A percentile compares a stretch with the other conserved stretches of the same genome.
phyloP scores from a whole-genome alignment of 2,329 filamentous ascomycete genomes.

The Pezicula carpinea region DNA sequence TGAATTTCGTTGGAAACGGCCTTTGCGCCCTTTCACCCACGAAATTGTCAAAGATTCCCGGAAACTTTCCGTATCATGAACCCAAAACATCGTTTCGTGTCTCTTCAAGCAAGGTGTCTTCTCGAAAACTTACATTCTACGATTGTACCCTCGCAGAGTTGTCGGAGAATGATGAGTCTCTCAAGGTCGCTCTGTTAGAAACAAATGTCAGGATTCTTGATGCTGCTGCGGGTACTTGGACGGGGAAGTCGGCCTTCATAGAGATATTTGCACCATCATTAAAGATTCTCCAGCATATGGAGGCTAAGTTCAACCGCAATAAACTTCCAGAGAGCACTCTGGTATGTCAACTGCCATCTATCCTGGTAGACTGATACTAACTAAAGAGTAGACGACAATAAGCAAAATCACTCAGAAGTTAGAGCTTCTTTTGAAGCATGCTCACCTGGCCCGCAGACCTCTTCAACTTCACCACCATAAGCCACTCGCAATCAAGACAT shows the following conservation, averaged over 20 bases:
- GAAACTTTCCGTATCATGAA: constrained; percentile 58
- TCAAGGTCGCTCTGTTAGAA: constrained; percentile 56
- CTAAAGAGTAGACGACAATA: constrained; percentile 16
- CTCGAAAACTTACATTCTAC: constrained; percentile 53
- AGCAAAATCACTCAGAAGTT: constrained; percentile 35
- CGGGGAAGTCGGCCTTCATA: constrained; percentile 64
- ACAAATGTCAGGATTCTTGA: constrained; percentile 63
- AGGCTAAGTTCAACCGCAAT: constrained; percentile 43
- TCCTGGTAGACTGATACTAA: constrained; percentile 10
- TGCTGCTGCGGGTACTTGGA: constrained; percentile 68
- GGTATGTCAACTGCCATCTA: constrained; percentile 14
- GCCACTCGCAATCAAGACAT: constrained; percentile 81
- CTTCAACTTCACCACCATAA: constrained; percentile 86
- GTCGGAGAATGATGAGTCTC: constrained; percentile 19
- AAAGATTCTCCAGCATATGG: constrained; percentile 56
- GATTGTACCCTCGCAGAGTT: constrained; percentile 43
- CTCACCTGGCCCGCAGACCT: constrained; percentile 66
- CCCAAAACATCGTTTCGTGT: constrained; percentile 48
- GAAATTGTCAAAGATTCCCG: constrained; percentile 41
- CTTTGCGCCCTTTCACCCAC: constrained; percentile 62
- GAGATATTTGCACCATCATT: constrained; percentile 71
- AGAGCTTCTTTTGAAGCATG: constrained; percentile 51
- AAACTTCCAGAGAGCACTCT: constrained; percentile 40
- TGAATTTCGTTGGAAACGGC: constrained; percentile 76
- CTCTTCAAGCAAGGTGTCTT: constrained; percentile 34